Base-by-base conservation (phyloP, 768 basidiomycete genomes). In the Tephrocybe sp. region DNA sequence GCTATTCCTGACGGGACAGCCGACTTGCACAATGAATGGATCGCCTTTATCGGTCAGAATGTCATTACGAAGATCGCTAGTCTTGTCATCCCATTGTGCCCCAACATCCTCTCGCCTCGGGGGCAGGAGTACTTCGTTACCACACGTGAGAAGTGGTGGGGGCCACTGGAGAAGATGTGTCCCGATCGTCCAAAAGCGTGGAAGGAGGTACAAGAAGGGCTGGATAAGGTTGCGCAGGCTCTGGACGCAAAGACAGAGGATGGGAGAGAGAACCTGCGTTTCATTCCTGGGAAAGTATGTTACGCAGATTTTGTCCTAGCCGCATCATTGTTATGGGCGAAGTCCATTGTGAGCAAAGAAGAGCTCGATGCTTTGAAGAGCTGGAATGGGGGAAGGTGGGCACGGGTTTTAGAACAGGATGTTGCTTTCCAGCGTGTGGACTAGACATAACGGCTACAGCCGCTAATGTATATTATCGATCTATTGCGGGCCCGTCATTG, bases 361-460 rank as follows among this genome's bases (percentile, higher is more conserved):
- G 53, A 58, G 17, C 38, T 48, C 17, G 37, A 49, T 3, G 21
- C 40, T 24, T 15, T 58, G 50, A 53, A 37, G 43, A 23, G 30
- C 23, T 53, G 54, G 57, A 58, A 58, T 34, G 44, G 32, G 26
- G 54, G 57, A 15, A 42, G 57, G n/a, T 58, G 57, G 57, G 40
- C 33, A 0, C 48, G 39, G 20, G 7, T 58, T 3, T 45, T 58
- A 14, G 36, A 51, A 12, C 28, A 30, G 28, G 28, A n/a, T n/a
- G n/a, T n/a, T n/a, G n/a, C n/a, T n/a, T n/a, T n/a, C n/a, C n/a
- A n/a, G n/a, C n/a, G n/a, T n/a, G n/a, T n/a, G n/a, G n/a, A n/a
- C n/a, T n/a, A n/a, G n/a, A n/a, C n/a, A n/a, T n/a, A n/a, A n/a
- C n/a, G n/a, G n/a, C n/a, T n/a, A n/a, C n/a, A n/a, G n/a, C n/a